phyloP scores from a whole-genome alignment of 1,284 basidiomycete species.

The Ganoderma resinaceum region DNA sequence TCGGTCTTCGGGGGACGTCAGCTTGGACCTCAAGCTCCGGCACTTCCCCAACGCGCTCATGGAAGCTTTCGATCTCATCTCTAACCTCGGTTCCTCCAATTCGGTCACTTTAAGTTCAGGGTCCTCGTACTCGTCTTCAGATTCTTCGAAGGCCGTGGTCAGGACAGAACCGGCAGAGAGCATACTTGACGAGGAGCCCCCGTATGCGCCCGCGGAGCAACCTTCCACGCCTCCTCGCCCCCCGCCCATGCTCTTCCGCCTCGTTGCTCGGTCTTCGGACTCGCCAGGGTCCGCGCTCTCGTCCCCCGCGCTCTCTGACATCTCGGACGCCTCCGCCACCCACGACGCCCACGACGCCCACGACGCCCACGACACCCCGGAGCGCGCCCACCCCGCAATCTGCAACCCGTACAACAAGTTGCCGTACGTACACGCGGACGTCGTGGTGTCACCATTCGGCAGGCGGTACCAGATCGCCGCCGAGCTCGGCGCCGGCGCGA shows the following conservation, averaged over 20 bases:
- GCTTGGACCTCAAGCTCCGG: neutral
- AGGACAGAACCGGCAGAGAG: no score
- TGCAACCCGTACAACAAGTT: neutral
- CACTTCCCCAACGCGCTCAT: neutral
- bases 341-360: no score
- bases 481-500: conserved; percentile 24
- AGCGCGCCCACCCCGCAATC: neutral
- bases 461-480: conserved; percentile 24
- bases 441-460: conserved; percentile 1
- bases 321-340: no score
- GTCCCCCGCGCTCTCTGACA: neutral
- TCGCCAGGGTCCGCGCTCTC: neutral
- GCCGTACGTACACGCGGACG: conserved; percentile 7
- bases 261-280: neutral
- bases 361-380: no score
- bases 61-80: neutral
- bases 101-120: neutral
- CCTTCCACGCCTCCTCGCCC: neutral
- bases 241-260: neutral
- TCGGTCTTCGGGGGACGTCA: neutral
- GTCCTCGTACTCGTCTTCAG: neutral
- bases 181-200: no score
- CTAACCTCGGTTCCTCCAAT: neutral
- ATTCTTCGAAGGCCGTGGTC: neutral
- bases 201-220: neutral